phyloP scores from a whole-genome alignment of 2,329 filamentous ascomycete genomes.

The Tolypocladium tundrense region DNA sequence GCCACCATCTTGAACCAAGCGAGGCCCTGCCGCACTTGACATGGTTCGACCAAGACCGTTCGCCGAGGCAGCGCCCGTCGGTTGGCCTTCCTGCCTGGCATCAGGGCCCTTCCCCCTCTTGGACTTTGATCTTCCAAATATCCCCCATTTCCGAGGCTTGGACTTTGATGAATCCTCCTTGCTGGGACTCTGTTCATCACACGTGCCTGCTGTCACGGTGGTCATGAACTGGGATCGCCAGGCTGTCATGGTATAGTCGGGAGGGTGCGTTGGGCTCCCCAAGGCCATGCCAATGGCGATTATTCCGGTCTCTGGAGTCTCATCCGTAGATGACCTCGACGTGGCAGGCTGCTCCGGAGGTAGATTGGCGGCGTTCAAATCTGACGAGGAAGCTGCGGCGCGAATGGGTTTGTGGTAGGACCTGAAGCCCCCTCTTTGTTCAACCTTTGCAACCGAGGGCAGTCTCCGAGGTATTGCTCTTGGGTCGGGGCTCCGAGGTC shows the following conservation, averaged over 20 bases:
- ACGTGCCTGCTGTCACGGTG: conserved; percentile 12
- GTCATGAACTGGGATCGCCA: conserved; percentile 17
- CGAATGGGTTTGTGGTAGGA: conserved; percentile 31
- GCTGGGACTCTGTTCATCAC: conserved; percentile 7
- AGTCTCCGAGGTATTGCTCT: conserved; percentile 35
- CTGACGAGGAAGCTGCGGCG: conserved; percentile 31
- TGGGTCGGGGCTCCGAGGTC: conserved; percentile 20
- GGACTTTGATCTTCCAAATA: conserved; percentile 39
- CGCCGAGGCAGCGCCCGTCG: not conserved
- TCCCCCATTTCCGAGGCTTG: conserved; percentile 46
- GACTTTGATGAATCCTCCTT: conserved; percentile 21
- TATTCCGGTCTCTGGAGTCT: conserved; percentile 16
- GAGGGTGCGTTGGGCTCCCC: conserved; percentile 52
- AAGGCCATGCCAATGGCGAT: conserved; percentile 61
- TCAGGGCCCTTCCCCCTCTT: conserved; percentile 13
- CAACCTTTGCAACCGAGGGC: conserved; percentile 17
- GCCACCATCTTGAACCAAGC: not conserved
- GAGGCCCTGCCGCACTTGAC: not conserved
- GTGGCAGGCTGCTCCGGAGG: not conserved
- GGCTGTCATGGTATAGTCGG: conserved; percentile 13
- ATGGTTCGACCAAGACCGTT: not conserved
- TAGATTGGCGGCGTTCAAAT: conserved; percentile 22
- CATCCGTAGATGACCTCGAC: conserved; percentile 15
- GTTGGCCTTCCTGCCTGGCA: not conserved
- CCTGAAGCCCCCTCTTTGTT: conserved; percentile 21